Base-by-base conservation (phyloP, 306 rosid genomes). In the Vigna radiata region DNA sequence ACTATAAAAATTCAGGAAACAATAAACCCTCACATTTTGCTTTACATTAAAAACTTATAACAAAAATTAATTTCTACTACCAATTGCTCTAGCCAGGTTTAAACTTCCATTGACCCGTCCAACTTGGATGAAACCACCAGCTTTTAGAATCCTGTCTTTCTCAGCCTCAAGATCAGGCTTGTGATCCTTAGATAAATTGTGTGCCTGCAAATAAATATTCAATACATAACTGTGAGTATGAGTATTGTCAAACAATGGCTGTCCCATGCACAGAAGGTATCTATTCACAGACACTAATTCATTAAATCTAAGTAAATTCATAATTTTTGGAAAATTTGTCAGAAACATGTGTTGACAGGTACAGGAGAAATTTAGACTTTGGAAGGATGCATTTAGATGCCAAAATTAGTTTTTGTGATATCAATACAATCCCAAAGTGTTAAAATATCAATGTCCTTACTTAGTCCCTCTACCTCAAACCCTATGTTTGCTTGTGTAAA, bases 101-200 rank as follows among this genome's bases (percentile, higher is more conserved):
- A 92, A 84, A 77, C 92, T 87, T 79, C 98, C 98, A 86, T 95
- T 95, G 81, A 95, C 94, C 18, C 97, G 93, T 66, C 98, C 97
- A 80, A 85, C 93, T 84, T 90, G 97, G 61, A 95, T 88, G 79
- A 85, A 95, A 52, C 98, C 97, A 83, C 98, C 98, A 50, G 97
- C 98, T 82, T 90, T 88, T 50, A 88, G 76, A 88, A 95, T 95
- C 83, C 98, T 92, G 41, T 89, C 97, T 78, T 81, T 92, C 90
- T 95, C 98, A 80, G 65, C 63, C 79, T 92, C 98, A 46, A 95
- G 86, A 58, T 92, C 93, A 53, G 97, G 98, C 82, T 95, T 95
- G 89, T 95, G 98, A 91, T 95, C 98, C 79, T 88, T 90, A 64
- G 97, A 92, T 85, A 95, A 79, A 76, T 89, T 80, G 78, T 90